Evolutionary conservation across 768 basidiomycete genomes (phyloP).

Genomic region (Suillus decipiens): DNA sequence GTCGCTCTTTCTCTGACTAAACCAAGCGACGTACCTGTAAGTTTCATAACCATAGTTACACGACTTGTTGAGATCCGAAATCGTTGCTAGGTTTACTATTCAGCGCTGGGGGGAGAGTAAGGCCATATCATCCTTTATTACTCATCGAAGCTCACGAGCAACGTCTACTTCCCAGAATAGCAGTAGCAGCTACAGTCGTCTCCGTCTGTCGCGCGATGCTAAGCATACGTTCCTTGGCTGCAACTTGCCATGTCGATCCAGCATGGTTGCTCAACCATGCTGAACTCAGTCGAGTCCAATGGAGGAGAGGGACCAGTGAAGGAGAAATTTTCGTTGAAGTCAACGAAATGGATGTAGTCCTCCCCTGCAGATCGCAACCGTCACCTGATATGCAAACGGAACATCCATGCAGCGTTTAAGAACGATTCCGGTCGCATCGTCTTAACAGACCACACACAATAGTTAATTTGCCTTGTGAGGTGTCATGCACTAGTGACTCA

Average conservation of each 20-base stretch:
- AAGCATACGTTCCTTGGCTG: conserved; percentile 44
- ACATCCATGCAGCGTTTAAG: no score
- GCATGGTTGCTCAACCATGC: conserved; percentile 47
- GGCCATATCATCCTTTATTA: neutral
- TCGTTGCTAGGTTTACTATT: conserved; percentile 14
- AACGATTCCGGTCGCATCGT: neutral
- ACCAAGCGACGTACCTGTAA: conserved; percentile 12
- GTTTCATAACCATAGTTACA: neutral
- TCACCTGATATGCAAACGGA: neutral
- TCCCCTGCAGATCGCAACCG: neutral
- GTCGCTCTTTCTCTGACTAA: conserved; percentile 15
- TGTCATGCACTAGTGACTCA: conserved; percentile 15
- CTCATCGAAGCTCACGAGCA: neutral
- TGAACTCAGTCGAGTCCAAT: conserved; percentile 47
- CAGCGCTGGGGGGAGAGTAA: conserved; percentile 15
- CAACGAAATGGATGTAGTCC: neutral
- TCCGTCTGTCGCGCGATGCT: conserved; percentile 42
- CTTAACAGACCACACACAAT: neutral
- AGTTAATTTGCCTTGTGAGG: neutral
- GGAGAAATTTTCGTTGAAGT: conserved; percentile 38
- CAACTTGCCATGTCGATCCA: conserved; percentile 40
- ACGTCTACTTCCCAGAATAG: conserved; percentile 6
- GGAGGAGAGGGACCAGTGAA: conserved; percentile 37
- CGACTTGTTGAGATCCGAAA: neutral
- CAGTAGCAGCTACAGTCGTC: conserved; percentile 20